phyloP scores from a whole-genome alignment of 1,284 basidiomycete genomes.

The Pholiota adiposa region DNA sequence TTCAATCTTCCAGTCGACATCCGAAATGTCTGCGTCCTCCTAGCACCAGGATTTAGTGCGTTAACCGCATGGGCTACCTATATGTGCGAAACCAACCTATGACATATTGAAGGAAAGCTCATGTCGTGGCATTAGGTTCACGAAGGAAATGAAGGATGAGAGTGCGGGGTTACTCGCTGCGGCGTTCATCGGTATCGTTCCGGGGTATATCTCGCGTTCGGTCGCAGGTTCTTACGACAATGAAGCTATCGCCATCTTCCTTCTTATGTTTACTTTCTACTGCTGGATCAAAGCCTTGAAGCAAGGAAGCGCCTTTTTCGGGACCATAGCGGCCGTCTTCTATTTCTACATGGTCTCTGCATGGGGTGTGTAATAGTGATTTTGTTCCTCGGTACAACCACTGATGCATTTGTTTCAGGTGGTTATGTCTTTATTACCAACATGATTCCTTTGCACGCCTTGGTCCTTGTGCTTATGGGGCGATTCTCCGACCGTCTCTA shows the following conservation, averaged over 20 bases:
- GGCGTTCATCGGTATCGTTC: slow-evolving; percentile 98
- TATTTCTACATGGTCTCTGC: slow-evolving; percentile 99
- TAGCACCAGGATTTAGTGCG: slow-evolving; percentile 96
- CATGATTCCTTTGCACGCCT: slow-evolving; percentile 97
- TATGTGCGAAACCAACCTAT: slow-evolving; percentile 58
- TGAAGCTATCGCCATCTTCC: slow-evolving; percentile 99
- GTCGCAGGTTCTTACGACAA: slow-evolving; percentile 99
- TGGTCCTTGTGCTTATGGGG: slow-evolving; percentile 97
- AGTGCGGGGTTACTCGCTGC: slow-evolving; percentile 95
- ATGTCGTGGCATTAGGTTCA: slow-evolving; percentile 64
- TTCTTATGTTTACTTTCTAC: slow-evolving; percentile 99
- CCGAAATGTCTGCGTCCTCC: slow-evolving; percentile 94
- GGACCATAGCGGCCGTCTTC: slow-evolving; percentile 90
- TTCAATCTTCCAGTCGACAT: slow-evolving; percentile 97
- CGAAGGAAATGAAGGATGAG: slow-evolving; percentile 92
- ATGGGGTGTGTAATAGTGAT: slow-evolving; percentile 73
- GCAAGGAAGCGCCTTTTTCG: slow-evolving; percentile 91
- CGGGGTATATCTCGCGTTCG: slow-evolving; percentile 98
- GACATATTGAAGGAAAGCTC: background rate
- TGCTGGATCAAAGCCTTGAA: slow-evolving; percentile 98
- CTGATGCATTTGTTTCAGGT: slow-evolving; percentile 45
- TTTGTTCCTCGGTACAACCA: background rate
- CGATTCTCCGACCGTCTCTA: slow-evolving; percentile 93
- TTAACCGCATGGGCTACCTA: slow-evolving; percentile 98
- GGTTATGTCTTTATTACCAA: slow-evolving; percentile 99